These are phyloP conservation scores for Lasiodiplodia theobromae DNA, from an alignment of 2,329 filamentous ascomycete species.

Conservation along the genomic window DNA sequence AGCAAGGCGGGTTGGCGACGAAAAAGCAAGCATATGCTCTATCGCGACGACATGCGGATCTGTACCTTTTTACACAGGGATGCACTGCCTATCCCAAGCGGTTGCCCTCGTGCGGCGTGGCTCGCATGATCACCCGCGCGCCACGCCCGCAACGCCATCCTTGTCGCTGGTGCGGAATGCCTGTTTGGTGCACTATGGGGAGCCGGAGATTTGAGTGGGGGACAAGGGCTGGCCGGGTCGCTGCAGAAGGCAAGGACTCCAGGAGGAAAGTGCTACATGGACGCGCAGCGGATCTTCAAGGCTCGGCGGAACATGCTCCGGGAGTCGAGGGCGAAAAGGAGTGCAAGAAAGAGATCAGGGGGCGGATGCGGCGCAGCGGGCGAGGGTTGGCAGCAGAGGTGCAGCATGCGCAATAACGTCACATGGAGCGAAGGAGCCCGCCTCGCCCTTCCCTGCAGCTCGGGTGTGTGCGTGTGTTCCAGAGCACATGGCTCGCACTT, in stretches of 20 bases:
- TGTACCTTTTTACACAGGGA: not conserved
- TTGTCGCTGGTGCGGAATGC: not conserved
- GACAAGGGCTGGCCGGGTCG: not conserved
- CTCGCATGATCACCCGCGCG: not conserved
- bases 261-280: not conserved
- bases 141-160: not conserved
- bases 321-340: not conserved
- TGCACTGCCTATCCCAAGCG: not conserved
- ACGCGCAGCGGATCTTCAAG: not conserved
- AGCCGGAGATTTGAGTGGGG: not conserved
- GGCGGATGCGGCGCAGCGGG: not conserved
- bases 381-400: not conserved
- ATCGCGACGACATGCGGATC: not conserved
- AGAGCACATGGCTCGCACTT: not conserved
- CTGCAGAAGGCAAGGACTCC: not conserved
- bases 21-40: slow-evolving; percentile 1
- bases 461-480: not conserved
- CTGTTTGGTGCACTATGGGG: not conserved
- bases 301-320: not conserved
- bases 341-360: not conserved
- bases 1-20: not conserved
- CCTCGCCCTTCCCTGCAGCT: not conserved
- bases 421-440: too few relatives aligned
- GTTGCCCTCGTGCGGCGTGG: not conserved
- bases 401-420: not conserved